These are phyloP conservation scores for Globisporangium apiculatum DNA, from an alignment of 352 stramenopile species.

Conservation along the genomic window DNA sequence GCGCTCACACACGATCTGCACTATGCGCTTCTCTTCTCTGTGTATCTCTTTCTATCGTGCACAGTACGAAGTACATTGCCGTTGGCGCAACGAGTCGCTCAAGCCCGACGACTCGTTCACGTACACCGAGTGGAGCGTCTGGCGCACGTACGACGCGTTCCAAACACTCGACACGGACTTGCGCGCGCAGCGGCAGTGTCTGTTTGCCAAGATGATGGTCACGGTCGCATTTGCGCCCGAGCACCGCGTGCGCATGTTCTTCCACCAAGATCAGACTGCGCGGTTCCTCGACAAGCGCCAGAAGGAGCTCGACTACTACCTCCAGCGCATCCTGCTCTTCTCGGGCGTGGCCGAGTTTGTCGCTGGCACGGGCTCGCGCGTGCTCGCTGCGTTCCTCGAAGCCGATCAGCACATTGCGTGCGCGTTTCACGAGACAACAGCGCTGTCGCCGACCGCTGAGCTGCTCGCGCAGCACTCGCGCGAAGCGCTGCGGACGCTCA, in stretches of 20 bases:
- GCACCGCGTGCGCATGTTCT: conserved; percentile 66
- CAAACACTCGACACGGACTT: conserved; percentile 61
- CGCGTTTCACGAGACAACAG: conserved; percentile 10
- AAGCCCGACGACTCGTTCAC: conserved; percentile 29
- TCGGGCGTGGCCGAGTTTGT: conserved; percentile 58
- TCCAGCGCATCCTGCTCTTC: conserved; percentile 78
- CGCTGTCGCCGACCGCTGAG: conserved; percentile 10
- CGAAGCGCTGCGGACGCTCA: conserved; percentile 22
- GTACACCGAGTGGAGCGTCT: conserved; percentile 63
- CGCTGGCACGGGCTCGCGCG: conserved; percentile 34
- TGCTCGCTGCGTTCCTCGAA: conserved; percentile 58
- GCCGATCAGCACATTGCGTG: conserved; percentile 44
- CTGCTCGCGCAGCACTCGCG: conserved; percentile 11
- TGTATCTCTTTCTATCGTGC: conserved; percentile 1
- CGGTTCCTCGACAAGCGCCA: conserved; percentile 71
- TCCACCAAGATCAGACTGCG: conserved; percentile 60
- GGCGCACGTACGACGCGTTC: conserved; percentile 80
- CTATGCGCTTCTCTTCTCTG: neutral
- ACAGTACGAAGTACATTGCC: conserved; percentile 54
- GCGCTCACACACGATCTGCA: too few relatives aligned
- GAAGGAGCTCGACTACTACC: conserved; percentile 78
- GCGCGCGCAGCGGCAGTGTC: conserved; percentile 34
- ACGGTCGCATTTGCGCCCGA: conserved; percentile 65
- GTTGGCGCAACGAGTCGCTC: conserved; percentile 27
- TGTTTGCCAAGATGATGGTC: conserved; percentile 80